A percentile compares a stretch with the other conserved stretches of the same genome.
Conservation (phyloP, 805 yeast genomes). For the Torulaspora gathmanii region DNA sequence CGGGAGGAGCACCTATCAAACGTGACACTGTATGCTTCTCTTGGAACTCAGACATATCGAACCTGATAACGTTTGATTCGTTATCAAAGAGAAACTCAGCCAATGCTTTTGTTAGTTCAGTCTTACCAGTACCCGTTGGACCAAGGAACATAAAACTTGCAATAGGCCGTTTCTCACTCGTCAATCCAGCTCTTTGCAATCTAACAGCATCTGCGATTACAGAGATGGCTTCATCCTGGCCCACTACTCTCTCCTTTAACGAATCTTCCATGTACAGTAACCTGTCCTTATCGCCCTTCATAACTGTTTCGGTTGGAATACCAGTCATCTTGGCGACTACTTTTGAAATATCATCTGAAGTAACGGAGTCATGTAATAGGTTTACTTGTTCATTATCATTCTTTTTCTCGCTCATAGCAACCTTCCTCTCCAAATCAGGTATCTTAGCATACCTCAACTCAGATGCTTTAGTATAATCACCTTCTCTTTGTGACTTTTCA, state of each 20-base stretch:
- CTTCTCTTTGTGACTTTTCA: slow-evolving; percentile 76
- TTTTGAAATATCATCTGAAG: slow-evolving; percentile 88
- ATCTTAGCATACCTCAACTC: slow-evolving; percentile 82
- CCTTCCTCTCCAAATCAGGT: slow-evolving; percentile 66
- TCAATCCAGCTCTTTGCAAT: slow-evolving; percentile 92
- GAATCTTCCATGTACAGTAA: slow-evolving; percentile 81
- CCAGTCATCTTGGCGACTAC: slow-evolving; percentile 95
- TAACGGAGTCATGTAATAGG: slow-evolving; percentile 74
- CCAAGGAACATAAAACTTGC: slow-evolving; percentile 96
- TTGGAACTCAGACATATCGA: slow-evolving; percentile 98
- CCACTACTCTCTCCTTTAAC: slow-evolving; percentile 73
- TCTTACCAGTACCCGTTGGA: slow-evolving; percentile 98
- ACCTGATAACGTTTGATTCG: slow-evolving; percentile 78
- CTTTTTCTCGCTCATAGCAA: slow-evolving; percentile 44
- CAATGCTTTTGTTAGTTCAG: slow-evolving; percentile 87
- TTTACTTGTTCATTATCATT: slow-evolving; percentile 32
- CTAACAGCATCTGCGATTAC: slow-evolving; percentile 93
- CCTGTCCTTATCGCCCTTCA: slow-evolving; percentile 93
- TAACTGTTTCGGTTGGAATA: slow-evolving; percentile 81
- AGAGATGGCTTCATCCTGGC: slow-evolving; percentile 91
- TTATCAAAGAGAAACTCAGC: slow-evolving; percentile 92
- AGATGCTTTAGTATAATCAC: slow-evolving; percentile 84
- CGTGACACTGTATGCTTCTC: slow-evolving; percentile 89
- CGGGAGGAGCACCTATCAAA: slow-evolving; percentile 96
- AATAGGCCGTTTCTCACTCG: slow-evolving; percentile 90